phyloP scores from a whole-genome alignment of 2,329 filamentous ascomycete genomes.

The Tolypocladium cylindrosporum region DNA sequence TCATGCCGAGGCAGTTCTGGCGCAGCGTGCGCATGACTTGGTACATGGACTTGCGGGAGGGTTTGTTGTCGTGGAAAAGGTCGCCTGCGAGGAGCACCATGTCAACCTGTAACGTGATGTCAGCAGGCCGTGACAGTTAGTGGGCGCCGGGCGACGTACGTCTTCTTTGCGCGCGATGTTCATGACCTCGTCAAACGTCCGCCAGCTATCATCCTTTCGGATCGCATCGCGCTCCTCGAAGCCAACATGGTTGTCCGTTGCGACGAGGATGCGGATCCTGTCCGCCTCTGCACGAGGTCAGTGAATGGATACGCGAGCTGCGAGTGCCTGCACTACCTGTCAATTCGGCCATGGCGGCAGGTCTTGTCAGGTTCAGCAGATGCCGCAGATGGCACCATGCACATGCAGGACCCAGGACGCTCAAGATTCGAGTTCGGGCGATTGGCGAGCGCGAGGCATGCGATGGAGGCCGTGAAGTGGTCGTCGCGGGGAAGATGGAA shows the following conservation, averaged over 20 bases:
- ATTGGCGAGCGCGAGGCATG: background rate
- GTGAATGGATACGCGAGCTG: background rate
- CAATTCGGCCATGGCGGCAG: conserved; percentile 17
- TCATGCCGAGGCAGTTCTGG: conserved; percentile 89
- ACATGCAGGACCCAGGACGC: background rate
- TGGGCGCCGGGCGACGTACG: conserved; percentile 28
- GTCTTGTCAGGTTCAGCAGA: background rate
- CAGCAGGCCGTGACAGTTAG: background rate
- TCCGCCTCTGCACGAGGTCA: conserved; percentile 46
- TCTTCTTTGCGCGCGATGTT: conserved; percentile 75
- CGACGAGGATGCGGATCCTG: conserved; percentile 87
- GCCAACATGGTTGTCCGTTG: conserved; percentile 96
- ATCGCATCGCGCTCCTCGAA: conserved; percentile 89
- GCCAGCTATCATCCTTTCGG: conserved; percentile 96
- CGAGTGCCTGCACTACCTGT: conserved; percentile 11
- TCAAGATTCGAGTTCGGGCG: background rate
- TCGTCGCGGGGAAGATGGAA: background rate
- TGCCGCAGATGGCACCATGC: background rate
- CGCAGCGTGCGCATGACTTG: conserved; percentile 93
- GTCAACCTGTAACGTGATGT: conserved; percentile 50
- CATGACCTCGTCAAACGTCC: conserved; percentile 92
- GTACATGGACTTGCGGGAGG: conserved; percentile 89
- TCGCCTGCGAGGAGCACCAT: conserved; percentile 95
- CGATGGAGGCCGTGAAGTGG: background rate
- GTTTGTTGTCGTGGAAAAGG: conserved; percentile 96